These are phyloP conservation scores for Polygonum aviculare DNA, from an alignment of 148 eudicot genomes.

Conservation along the genomic window DNA sequence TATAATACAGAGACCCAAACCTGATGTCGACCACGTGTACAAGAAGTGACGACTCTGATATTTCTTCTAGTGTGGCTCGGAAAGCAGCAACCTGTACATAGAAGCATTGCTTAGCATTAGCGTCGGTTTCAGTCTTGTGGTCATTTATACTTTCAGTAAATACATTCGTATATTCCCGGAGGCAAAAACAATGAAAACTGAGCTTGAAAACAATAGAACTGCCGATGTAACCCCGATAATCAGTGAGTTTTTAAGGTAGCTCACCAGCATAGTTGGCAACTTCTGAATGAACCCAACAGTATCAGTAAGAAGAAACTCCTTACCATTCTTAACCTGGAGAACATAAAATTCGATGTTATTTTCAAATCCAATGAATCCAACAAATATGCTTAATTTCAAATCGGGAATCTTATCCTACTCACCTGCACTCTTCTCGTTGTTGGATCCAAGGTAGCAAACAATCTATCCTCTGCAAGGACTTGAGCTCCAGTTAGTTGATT, in stretches of 20 bases:
- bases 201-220: background rate
- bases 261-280: conserved; percentile 78
- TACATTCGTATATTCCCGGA: background rate
- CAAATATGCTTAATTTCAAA: background rate
- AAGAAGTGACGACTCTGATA: conserved; percentile 82
- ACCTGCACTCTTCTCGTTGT: conserved; percentile 98
- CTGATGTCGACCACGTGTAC: conserved; percentile 97
- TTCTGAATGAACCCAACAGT: conserved; percentile 98
- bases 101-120: conserved; percentile 4
- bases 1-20: conserved; percentile 18
- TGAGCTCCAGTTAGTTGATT: conserved; percentile 86
- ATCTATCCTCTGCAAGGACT: conserved; percentile 91
- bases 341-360: background rate
- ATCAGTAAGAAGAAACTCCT: conserved; percentile 56
- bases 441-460: conserved; percentile 97
- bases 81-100: conserved; percentile 88
- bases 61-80: conserved; percentile 96
- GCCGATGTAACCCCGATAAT: background rate
- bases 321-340: conserved; percentile 4
- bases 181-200: background rate
- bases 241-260: conserved; percentile 13
- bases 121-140: background rate
- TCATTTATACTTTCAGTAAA: background rate
- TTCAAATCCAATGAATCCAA: no score
- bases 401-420: conserved; percentile 15